Evolutionary conservation across 192 early-diverging fungal genomes (phyloP).

Genomic region (Jimgerdemannia flammicorona): DNA sequence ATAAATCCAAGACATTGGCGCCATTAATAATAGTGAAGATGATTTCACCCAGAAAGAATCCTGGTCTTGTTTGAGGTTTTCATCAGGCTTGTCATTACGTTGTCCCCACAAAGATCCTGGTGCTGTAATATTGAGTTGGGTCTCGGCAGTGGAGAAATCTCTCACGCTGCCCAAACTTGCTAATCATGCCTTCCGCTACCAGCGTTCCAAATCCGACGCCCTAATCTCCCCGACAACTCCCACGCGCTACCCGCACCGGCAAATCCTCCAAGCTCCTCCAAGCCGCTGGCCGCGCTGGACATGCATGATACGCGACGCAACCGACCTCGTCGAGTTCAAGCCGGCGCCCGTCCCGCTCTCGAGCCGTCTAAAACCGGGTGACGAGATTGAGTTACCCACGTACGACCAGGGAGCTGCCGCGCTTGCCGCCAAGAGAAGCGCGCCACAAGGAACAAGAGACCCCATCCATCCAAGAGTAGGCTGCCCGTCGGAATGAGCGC

Average conservation of each 20-base stretch:
- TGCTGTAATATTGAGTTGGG: too few relatives aligned
- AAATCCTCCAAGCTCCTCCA: neutral
- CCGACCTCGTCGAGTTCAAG: neutral
- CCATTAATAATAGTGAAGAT: too few relatives aligned
- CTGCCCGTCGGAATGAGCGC: neutral
- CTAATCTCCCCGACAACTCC: neutral
- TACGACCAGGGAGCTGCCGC: neutral
- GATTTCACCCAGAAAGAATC: too few relatives aligned
- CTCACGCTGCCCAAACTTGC: too few relatives aligned
- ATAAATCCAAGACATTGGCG: too few relatives aligned
- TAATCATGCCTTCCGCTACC: neutral
- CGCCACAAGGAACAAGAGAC: neutral
- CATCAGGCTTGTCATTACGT: too few relatives aligned
- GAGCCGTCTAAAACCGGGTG: neutral
- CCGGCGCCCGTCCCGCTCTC: neutral
- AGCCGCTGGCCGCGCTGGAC: neutral
- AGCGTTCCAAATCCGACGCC: neutral
- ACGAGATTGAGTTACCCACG: neutral
- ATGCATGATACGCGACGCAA: neutral
- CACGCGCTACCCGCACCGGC: too few relatives aligned
- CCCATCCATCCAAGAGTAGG: neutral
- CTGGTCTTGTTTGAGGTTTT: too few relatives aligned
- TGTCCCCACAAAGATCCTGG: too few relatives aligned
- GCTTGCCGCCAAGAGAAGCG: neutral
- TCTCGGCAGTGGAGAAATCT: too few relatives aligned